phyloP scores from a whole-genome alignment of 1,284 basidiomycete genomes.

The Cutaneotrichosporon cavernicola region DNA sequence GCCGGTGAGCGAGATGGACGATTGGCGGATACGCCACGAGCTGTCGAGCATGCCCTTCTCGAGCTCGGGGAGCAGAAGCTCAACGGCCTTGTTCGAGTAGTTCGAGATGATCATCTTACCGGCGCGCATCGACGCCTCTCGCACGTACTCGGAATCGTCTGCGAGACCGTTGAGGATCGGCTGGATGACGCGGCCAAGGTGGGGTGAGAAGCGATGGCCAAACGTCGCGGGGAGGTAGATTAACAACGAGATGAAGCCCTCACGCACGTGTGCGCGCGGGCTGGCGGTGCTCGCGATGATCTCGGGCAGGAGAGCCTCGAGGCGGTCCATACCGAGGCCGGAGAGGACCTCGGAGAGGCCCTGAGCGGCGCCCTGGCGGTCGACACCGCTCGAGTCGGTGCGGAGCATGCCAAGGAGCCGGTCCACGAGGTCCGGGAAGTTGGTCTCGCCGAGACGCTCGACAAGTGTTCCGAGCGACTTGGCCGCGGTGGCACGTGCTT shows the following conservation, averaged over 20 bases:
- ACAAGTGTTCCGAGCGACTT: slow-evolving; percentile 97
- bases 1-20: slow-evolving; percentile 91
- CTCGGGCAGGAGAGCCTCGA: slow-evolving; percentile 91
- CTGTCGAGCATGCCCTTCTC: slow-evolving; percentile 94
- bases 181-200: slow-evolving; percentile 88
- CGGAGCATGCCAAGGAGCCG: slow-evolving; percentile 86
- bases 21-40: slow-evolving; percentile 90
- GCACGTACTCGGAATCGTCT: slow-evolving; percentile 88
- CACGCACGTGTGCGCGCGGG: slow-evolving; percentile 84
- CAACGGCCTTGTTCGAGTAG: slow-evolving; percentile 88
- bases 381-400: slow-evolving; percentile 91
- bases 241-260: slow-evolving; percentile 97
- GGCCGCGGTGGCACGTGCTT: slow-evolving; percentile 94
- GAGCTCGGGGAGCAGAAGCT: slow-evolving; percentile 89
- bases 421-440: slow-evolving; percentile 94
- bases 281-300: slow-evolving; percentile 90
- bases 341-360: slow-evolving; percentile 94
- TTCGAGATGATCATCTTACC: slow-evolving; percentile 98
- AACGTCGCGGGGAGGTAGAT: slow-evolving; percentile 97
- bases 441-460: slow-evolving; percentile 88
- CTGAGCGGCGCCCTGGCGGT: slow-evolving; percentile 93
- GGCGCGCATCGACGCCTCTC: slow-evolving; percentile 97
- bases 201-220: slow-evolving; percentile 88
- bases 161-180: slow-evolving; percentile 92
- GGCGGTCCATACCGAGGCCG: slow-evolving; percentile 92